phyloP scores from a whole-genome alignment of 805 yeast genomes.

The Tanozyma kutaoensis region DNA sequence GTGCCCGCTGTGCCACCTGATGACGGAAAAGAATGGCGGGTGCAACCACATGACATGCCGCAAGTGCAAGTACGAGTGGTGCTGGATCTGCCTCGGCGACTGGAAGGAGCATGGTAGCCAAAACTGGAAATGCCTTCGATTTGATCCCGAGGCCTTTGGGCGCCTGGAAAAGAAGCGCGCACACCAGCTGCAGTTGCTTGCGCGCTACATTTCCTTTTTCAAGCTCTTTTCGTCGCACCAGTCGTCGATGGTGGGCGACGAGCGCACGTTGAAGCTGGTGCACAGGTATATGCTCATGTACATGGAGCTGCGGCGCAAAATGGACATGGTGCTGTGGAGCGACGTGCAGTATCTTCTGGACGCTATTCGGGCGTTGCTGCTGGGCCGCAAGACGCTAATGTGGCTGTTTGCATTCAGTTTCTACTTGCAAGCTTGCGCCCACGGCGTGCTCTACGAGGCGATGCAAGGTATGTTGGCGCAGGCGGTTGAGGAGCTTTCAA shows the following conservation, averaged over 20 bases:
- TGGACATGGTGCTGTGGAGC: constrained; percentile 49
- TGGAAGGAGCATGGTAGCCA: constrained; percentile 62
- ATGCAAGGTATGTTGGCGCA: constrained; percentile 51
- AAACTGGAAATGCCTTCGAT: constrained; percentile 58
- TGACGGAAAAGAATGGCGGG: constrained; percentile 90
- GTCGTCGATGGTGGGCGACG: constrained; percentile 61
- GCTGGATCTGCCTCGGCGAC: constrained; percentile 80
- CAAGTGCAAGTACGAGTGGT: constrained; percentile 66
- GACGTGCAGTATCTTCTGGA: constrained; percentile 78
- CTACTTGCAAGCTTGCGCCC: constrained; percentile 41
- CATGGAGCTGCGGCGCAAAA: constrained; percentile 42
- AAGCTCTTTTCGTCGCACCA: constrained; percentile 67
- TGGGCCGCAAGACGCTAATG: constrained; percentile 65
- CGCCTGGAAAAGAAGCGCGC: constrained; percentile 27
- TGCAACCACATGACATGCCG: constrained; percentile 93
- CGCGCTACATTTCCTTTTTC: constrained; percentile 64
- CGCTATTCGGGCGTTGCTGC: constrained; percentile 48
- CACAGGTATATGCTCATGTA: constrained; percentile 49
- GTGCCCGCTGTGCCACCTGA: constrained; percentile 71
- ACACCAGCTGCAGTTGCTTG: constrained; percentile 33
- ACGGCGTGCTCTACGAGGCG: constrained; percentile 53
- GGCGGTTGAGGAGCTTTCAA: constrained; percentile 59
- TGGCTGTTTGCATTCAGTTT: constrained; percentile 86
- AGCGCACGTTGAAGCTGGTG: constrained; percentile 45
- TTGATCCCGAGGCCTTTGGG: constrained; percentile 16